These are phyloP conservation scores for Pichia kluyveri DNA, from an alignment of 805 yeast species.

Conservation along the genomic window DNA sequence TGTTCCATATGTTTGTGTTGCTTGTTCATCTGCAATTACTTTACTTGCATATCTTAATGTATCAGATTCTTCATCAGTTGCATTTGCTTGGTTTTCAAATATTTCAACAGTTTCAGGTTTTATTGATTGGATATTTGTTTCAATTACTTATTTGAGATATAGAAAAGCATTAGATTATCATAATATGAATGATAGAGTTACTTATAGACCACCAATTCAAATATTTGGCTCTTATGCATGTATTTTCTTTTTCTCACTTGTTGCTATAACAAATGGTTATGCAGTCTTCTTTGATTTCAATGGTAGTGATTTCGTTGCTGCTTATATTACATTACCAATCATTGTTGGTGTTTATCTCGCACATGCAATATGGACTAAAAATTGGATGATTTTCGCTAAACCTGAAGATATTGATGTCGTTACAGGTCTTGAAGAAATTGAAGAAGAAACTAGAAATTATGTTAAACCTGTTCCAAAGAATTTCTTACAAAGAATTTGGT, in stretches of 20 bases:
- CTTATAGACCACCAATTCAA: conserved; percentile 48
- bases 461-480: conserved; percentile 28
- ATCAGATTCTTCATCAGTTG: conserved; percentile 44
- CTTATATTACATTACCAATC: conserved; percentile 59
- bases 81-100: conserved; percentile 62
- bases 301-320: conserved; percentile 55
- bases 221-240: conserved; percentile 48
- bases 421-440: conserved; percentile 53
- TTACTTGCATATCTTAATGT: conserved; percentile 62
- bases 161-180: conserved; percentile 54
- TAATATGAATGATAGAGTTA: conserved; percentile 43
- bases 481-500: conserved; percentile 39
- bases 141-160: conserved; percentile 50
- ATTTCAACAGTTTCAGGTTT: conserved; percentile 62
- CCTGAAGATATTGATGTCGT: conserved; percentile 50
- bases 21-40: conserved; percentile 37
- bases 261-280: conserved; percentile 66
- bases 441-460: conserved; percentile 33
- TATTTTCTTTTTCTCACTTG: conserved; percentile 37
- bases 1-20: conserved; percentile 54
- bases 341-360: conserved; percentile 45
- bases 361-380: conserved; percentile 42
- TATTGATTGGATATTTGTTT: conserved; percentile 50
- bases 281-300: conserved; percentile 53
- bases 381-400: conserved; percentile 39